Percentiles rank a stretch among this genome's conserved stretches.
Evolutionary conservation across 768 basidiomycete genomes (phyloP).

Genomic region (Rhodotorula taiwanensis): DNA sequence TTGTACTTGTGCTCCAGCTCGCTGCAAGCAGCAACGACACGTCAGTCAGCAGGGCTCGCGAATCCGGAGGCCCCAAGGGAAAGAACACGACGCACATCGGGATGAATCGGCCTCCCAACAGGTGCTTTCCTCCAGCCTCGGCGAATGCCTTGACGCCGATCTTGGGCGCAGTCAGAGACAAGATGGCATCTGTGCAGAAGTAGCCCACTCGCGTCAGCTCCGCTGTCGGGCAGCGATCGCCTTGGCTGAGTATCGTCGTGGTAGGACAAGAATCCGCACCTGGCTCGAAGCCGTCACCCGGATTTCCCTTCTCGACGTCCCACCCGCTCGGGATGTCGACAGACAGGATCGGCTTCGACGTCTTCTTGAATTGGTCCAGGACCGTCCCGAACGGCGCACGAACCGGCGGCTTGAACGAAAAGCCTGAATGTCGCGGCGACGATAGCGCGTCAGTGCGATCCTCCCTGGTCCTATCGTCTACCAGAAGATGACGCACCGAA

Average conservation of each 20-base stretch:
- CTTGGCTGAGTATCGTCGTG: background rate
- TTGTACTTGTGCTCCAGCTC: conserved; percentile 63
- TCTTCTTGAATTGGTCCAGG: conserved; percentile 48
- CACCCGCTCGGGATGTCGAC: conserved; percentile 97
- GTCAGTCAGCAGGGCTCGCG: background rate
- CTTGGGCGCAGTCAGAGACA: conserved; percentile 93
- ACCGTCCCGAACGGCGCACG: conserved; percentile 78
- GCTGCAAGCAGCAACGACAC: conserved; percentile 48
- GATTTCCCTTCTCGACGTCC: conserved; percentile 65
- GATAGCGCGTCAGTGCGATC: too few species aligned
- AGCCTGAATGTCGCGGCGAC: too few species aligned
- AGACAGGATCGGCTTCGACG: conserved; percentile 71
- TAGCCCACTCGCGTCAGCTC: background rate
- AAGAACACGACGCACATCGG: conserved; percentile 58
- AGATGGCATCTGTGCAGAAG: conserved; percentile 59
- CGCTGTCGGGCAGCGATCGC: too few species aligned
- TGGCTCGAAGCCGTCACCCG: conserved; percentile 47
- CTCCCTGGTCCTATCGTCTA: too few species aligned
- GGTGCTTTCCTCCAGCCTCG: conserved; percentile 61
- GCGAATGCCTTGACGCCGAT: conserved; percentile 68
- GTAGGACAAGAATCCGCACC: conserved; percentile 53
- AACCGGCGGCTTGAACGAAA: conserved; percentile 88
- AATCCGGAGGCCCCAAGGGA: background rate
- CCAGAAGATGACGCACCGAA: conserved; percentile 59
- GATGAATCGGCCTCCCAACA: conserved; percentile 88